phyloP scores from a whole-genome alignment of 257 asterid genomes.

The Orobanche coerulescens region DNA sequence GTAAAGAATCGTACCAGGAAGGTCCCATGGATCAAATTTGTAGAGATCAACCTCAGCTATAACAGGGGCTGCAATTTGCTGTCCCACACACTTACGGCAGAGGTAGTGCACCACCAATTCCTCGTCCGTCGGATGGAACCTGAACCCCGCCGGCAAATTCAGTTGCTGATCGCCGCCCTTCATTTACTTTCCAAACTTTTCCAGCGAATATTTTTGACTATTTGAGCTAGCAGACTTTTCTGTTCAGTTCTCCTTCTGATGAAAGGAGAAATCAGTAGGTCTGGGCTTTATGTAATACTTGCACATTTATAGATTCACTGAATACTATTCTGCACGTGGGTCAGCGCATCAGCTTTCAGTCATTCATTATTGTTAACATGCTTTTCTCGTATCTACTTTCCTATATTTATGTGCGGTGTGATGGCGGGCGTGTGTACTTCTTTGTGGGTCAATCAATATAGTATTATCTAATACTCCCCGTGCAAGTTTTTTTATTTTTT shows the following conservation, averaged over 20 bases:
- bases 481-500: too few relatives aligned
- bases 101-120: slow-evolving; percentile 4
- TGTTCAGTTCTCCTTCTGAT: background rate
- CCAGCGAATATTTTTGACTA: background rate
- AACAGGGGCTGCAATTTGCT: background rate
- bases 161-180: slow-evolving; percentile 5
- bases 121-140: slow-evolving; percentile 10
- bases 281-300: background rate
- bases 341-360: background rate
- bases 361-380: too few relatives aligned
- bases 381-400: background rate
- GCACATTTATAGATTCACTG: background rate
- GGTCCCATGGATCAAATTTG: slow-evolving; percentile 9
- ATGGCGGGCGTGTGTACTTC: slow-evolving; percentile 2
- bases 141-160: slow-evolving; percentile 9
- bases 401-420: background rate
- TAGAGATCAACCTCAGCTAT: slow-evolving; percentile 11
- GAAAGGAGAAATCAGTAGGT: background rate
- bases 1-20: background rate
- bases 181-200: background rate
- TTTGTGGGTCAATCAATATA: too few relatives aligned
- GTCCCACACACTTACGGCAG: slow-evolving; percentile 9
- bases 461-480: too few relatives aligned
- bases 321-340: background rate
- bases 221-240: background rate